Evolutionary conservation across 108 stramenopile genomes (phyloP), one percentile per base, ranked within the genome.

Genomic region (Stephanodiscus minutulus): DNA sequence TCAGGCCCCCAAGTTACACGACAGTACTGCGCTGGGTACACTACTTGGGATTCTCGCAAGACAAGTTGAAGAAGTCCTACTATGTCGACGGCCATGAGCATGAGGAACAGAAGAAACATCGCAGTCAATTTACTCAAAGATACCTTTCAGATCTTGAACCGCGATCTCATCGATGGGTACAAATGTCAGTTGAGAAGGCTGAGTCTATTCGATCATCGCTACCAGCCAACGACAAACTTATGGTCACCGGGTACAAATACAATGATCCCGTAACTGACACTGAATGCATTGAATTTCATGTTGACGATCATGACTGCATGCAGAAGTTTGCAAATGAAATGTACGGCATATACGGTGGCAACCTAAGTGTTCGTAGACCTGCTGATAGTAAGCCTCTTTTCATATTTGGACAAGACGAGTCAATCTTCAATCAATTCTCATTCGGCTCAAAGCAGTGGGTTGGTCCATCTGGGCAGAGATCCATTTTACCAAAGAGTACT

Each of bases 371-470:
- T 2, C 33, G 60, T n/a, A 31, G 0, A 8, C 3, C 39, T 9
- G 39, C 39, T 22, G 18, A 39, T 0, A 0, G 18, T 7, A 61
- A 61, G 37, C 60, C 60, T 9, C 9, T 61, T 4, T 37, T 61
- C 4, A 61, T 61, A 0, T 11, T 61, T 33, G 60, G 60, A 5
- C 60, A 61, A 61, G 60, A 61, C n/a, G 60, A 61, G n/a, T n/a
- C 60, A 1, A 33, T 61, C 11, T 61, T 31, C 17, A 28, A 61
- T 33, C 36, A 35, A 36, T 20, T 20, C 4, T 11, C 37, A 20
- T 39, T 20, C 10, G 20, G 27, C 9, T n/a, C 13, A 36, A 9
- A 15, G 17, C 60, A 61, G 60, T 61, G 60, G 60, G 60, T 61
- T 0, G 60, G 37, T 0, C 25, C 25, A 11, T 37, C 33, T 11